These are phyloP conservation scores for Peronosclerospora sorghi DNA, from an alignment of 352 stramenopile genomes.

Conservation along the genomic window DNA sequence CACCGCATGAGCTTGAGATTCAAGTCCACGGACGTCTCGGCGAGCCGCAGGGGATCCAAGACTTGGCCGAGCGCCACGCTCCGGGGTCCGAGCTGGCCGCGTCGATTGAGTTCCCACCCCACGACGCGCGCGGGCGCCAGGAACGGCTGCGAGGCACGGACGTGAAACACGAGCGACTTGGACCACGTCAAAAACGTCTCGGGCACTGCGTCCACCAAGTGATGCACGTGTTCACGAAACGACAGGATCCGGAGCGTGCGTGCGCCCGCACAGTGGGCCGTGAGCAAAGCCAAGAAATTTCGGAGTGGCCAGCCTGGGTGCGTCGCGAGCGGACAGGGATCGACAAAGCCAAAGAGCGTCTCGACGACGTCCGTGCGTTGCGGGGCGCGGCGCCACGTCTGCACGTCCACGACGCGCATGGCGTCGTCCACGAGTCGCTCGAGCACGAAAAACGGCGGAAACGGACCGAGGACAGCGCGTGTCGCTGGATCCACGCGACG, in stretches of 20 bases:
- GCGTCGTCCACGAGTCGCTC: slow-evolving; percentile 19
- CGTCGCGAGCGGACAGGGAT: slow-evolving; percentile 62
- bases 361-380: slow-evolving; percentile 10
- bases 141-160: slow-evolving; percentile 28
- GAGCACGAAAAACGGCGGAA: slow-evolving; percentile 66
- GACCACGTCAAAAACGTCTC: slow-evolving; percentile 41
- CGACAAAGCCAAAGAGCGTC: slow-evolving; percentile 80
- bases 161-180: slow-evolving; percentile 46
- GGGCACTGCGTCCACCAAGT: slow-evolving; percentile 25
- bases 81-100: slow-evolving; percentile 60
- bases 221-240: slow-evolving; percentile 63
- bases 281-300: slow-evolving; percentile 72
- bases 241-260: slow-evolving; percentile 40
- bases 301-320: slow-evolving; percentile 84
- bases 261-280: too few species aligned
- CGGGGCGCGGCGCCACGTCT: slow-evolving; percentile 18
- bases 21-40: slow-evolving; percentile 93
- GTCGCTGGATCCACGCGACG: slow-evolving; percentile 9
- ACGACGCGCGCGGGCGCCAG: too few species aligned
- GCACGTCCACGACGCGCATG: slow-evolving; percentile 22
- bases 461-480: slow-evolving; percentile 18
- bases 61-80: slow-evolving; percentile 64
- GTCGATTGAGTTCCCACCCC: slow-evolving; percentile 68
- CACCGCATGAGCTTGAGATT: slow-evolving; percentile 99
- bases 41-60: slow-evolving; percentile 82